Evolutionary conservation across 2,329 filamentous ascomycete genomes (phyloP).

Genomic region (Emergomyces orientalis): DNA sequence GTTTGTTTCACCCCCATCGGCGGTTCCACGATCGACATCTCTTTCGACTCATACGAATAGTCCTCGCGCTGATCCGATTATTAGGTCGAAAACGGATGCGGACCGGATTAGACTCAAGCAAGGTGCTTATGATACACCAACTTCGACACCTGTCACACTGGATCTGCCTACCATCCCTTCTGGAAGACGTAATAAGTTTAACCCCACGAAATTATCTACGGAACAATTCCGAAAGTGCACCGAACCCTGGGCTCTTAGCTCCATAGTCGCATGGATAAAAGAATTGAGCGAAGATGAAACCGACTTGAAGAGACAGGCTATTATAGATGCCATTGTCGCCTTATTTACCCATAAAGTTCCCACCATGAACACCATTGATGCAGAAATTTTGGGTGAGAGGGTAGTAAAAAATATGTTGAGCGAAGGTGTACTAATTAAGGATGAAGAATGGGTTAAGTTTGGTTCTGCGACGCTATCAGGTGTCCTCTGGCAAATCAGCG

Average conservation of each 20-base stretch:
- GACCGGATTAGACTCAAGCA: constrained; percentile 51
- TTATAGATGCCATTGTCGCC: constrained; percentile 78
- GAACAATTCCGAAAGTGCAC: constrained; percentile 74
- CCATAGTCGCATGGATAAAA: constrained; percentile 77
- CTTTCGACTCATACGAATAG: constrained; percentile 72
- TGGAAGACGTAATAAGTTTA: constrained; percentile 71
- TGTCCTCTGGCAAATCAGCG: constrained; percentile 87
- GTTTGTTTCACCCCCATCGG: constrained; percentile 38
- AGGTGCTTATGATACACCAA: constrained; percentile 21
- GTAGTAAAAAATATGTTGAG: constrained; percentile 74
- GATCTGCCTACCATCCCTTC: constrained; percentile 78
- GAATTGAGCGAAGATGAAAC: constrained; percentile 84
- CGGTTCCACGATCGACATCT: constrained; percentile 67
- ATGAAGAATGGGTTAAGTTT: constrained; percentile 98
- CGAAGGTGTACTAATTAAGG: constrained; percentile 66
- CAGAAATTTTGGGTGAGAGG: constrained; percentile 69
- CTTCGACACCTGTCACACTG: constrained; percentile 48
- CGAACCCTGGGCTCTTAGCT: constrained; percentile 88
- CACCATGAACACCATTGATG: constrained; percentile 97
- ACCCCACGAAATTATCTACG: constrained; percentile 70
- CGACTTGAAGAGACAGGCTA: constrained; percentile 72
- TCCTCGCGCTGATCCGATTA: constrained; percentile 69
- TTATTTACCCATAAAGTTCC: constrained; percentile 92
- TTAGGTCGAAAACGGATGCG: constrained; percentile 88
- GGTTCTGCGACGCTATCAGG: constrained; percentile 71